Evolutionary conservation across 805 yeast species (phyloP).

Genomic region (Candida tibetensis): DNA sequence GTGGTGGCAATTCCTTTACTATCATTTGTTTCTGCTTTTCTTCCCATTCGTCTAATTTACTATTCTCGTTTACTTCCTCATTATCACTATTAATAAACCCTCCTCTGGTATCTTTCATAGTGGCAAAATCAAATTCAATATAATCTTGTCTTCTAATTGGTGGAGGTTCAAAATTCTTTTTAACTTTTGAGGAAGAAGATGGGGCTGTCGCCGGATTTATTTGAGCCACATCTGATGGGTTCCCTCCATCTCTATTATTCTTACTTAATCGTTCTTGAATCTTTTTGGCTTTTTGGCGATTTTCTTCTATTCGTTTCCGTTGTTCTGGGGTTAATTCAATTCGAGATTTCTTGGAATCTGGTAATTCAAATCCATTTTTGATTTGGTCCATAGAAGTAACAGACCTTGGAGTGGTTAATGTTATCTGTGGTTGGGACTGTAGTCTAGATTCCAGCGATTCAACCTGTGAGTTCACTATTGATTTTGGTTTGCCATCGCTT

Average conservation of each 20-base stretch:
- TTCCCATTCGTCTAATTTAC: conserved; percentile 45
- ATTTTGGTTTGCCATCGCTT: conserved; percentile 2
- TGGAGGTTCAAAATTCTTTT: conserved; percentile 23
- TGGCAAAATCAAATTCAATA: conserved; percentile 83
- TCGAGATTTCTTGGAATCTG: conserved; percentile 20
- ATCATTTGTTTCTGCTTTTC: conserved; percentile 40
- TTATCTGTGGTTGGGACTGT: no score
- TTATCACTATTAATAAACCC: conserved; percentile 60
- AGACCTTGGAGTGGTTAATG: no score
- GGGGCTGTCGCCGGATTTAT: neutral
- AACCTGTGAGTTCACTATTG: no score
- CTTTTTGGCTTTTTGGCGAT: conserved; percentile 53
- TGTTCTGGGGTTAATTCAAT: conserved; percentile 49
- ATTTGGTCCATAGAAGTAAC: conserved; percentile 5
- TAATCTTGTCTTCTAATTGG: conserved; percentile 59
- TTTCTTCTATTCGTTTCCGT: conserved; percentile 46
- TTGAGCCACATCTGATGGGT: neutral
- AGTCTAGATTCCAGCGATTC: no score
- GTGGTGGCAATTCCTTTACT: conserved; percentile 62
- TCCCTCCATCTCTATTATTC: conserved; percentile 38
- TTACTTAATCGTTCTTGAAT: conserved; percentile 32
- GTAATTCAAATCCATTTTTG: conserved; percentile 5
- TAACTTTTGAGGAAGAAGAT: no score
- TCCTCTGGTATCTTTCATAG: conserved; percentile 85
- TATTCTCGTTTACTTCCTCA: conserved; percentile 37